These are phyloP conservation scores for Apophysomyces elegans DNA, from an alignment of 371 early-diverging fungal genomes.

Conservation along the genomic window DNA sequence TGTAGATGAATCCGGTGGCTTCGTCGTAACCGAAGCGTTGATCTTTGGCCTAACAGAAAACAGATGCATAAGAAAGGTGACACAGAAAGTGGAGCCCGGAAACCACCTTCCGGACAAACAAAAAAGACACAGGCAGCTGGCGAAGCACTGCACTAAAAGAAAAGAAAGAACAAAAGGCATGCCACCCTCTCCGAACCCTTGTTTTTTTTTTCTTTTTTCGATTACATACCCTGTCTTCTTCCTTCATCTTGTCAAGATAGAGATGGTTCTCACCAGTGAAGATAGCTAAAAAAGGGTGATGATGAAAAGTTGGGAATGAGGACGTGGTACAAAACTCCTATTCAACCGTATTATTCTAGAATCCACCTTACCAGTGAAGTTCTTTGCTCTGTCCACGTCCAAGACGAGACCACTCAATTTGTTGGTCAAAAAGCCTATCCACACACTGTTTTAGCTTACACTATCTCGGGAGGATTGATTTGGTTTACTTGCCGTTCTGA, in stretches of 20 bases:
- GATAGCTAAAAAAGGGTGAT: constrained; percentile 26
- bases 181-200: too few species aligned
- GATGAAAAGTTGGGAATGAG: not conserved
- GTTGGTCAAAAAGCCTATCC: constrained; percentile 43
- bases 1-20: constrained; percentile 33
- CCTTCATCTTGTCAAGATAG: constrained; percentile 44
- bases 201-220: too few species aligned
- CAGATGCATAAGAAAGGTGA: constrained; percentile 13
- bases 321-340: not conserved
- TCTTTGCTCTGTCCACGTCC: constrained; percentile 38
- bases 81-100: constrained; percentile 14
- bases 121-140: not conserved
- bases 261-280: constrained; percentile 39
- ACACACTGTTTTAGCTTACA: not conserved
- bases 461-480: constrained; percentile 1
- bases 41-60: constrained; percentile 26
- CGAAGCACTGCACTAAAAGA: not conserved
- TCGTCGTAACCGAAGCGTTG: constrained; percentile 38
- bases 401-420: constrained; percentile 39
- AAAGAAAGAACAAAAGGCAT: not conserved
- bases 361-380: constrained; percentile 32
- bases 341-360: not conserved
- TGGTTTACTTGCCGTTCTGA: constrained; percentile 28
- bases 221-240: constrained; percentile 29
- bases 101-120: constrained; percentile 14